phyloP scores from a whole-genome alignment of 345 rosid species.

The Triadica sebifera region DNA sequence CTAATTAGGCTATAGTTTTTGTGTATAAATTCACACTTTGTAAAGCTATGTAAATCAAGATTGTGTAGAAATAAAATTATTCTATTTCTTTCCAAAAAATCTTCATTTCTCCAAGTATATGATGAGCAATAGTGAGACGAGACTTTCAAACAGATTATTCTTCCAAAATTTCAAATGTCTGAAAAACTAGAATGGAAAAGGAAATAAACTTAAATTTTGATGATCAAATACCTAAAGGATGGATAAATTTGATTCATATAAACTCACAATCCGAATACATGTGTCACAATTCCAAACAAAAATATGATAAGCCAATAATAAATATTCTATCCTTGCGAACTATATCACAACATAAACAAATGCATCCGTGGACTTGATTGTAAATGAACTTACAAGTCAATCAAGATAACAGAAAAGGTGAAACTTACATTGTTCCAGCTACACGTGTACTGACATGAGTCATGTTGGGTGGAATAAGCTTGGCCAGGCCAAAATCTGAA shows the following conservation, averaged over 20 bases:
- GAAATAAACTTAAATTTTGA: background rate
- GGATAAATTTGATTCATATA: background rate
- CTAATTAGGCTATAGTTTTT: no score
- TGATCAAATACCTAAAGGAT: background rate
- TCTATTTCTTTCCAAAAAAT: no score
- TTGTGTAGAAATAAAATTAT: no score
- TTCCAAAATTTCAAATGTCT: background rate
- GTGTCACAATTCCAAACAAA: background rate
- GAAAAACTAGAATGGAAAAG: background rate
- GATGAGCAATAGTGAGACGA: background rate
- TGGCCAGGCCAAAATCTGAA: constrained; percentile 95
- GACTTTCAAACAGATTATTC: background rate
- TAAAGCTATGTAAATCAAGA: no score
- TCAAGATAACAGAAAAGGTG: constrained; percentile 4
- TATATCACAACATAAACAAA: background rate
- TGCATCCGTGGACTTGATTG: background rate
- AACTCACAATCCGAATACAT: background rate
- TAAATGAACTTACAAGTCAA: background rate
- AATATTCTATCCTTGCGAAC: background rate
- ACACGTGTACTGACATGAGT: constrained; percentile 98
- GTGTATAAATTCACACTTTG: no score
- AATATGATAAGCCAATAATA: background rate
- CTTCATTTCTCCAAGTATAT: no score
- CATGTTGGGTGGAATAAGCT: constrained; percentile 73
- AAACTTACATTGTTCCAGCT: constrained; percentile 94